Conservation (phyloP, 345 rosid species). For the Hirschfeldia incana region DNA sequence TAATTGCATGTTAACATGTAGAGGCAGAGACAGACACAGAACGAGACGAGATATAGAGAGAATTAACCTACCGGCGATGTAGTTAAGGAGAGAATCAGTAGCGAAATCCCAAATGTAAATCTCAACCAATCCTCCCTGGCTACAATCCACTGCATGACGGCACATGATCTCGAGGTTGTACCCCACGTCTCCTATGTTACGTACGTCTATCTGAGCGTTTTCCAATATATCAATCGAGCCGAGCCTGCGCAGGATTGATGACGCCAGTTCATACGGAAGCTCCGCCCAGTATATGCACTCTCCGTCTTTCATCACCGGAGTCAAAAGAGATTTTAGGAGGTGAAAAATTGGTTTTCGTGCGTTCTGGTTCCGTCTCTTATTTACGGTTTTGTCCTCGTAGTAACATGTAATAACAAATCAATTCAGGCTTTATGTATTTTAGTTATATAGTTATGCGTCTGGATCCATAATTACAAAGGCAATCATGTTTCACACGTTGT, state of each 20-base stretch:
- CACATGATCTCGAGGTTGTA: conserved; percentile 24
- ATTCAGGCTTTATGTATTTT: too few species aligned
- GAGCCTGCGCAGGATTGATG: conserved; percentile 43
- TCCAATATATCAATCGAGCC: conserved; percentile 44
- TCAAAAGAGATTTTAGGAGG: too few species aligned
- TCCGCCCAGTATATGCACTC: conserved; percentile 48
- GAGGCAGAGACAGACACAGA: not conserved
- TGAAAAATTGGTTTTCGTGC: too few species aligned
- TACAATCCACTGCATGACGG: conserved; percentile 56
- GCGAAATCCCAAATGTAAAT: conserved; percentile 47
- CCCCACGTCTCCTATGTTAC: too few species aligned
- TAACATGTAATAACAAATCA: too few species aligned
- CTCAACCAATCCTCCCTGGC: conserved; percentile 47
- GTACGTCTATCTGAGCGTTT: conserved; percentile 48
- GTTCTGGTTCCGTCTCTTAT: not conserved
- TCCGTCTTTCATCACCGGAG: not conserved
- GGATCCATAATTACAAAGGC: too few species aligned
- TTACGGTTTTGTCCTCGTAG: too few species aligned
- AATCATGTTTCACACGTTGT: too few species aligned
- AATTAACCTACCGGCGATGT: conserved; percentile 47
- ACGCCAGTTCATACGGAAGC: conserved; percentile 40
- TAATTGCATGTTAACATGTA: not conserved
- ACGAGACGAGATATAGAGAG: not conserved
- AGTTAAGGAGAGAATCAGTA: conserved; percentile 43
- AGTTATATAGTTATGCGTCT: too few species aligned